A percentile compares a stretch with the other conserved stretches of the same genome.
Conservation (phyloP, 805 yeast species). For the Myxozyma neotropica region DNA sequence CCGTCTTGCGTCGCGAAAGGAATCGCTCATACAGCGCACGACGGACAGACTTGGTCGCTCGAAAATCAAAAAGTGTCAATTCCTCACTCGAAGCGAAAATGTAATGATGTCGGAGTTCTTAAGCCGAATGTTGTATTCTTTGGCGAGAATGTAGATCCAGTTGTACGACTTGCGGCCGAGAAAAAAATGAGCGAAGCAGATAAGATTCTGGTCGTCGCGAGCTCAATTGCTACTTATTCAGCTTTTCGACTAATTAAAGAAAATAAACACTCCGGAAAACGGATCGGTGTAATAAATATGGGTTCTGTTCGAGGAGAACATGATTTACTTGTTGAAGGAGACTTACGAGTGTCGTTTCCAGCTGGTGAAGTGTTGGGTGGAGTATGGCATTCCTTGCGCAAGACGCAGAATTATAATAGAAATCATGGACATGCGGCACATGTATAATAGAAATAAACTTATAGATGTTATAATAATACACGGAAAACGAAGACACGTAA, state of each 20-base stretch:
- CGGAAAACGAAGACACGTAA: neutral
- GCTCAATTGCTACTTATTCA: slow-evolving; percentile 38
- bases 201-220: slow-evolving; percentile 35
- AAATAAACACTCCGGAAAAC: slow-evolving; percentile 30
- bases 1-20: slow-evolving; percentile 26
- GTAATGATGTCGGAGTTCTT: slow-evolving; percentile 35
- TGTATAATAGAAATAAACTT: no score
- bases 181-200: slow-evolving; percentile 28
- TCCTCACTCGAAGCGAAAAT: slow-evolving; percentile 17
- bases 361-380: slow-evolving; percentile 30
- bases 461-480: no score
- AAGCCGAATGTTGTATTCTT: slow-evolving; percentile 39
- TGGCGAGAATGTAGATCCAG: slow-evolving; percentile 37
- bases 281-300: slow-evolving; percentile 33
- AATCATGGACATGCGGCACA: no score
- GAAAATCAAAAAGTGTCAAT: slow-evolving; percentile 12
- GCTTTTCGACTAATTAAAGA: slow-evolving; percentile 37
- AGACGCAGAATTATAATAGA: neutral
- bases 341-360: slow-evolving; percentile 28
- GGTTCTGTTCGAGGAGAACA: slow-evolving; percentile 38
- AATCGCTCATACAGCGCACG: slow-evolving; percentile 11
- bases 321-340: slow-evolving; percentile 28
- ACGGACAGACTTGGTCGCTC: slow-evolving; percentile 16
- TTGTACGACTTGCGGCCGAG: slow-evolving; percentile 29
- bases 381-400: slow-evolving; percentile 1